Evolutionary conservation across 257 asterid genomes (phyloP).

Genomic region (Capsicum pubescens): DNA sequence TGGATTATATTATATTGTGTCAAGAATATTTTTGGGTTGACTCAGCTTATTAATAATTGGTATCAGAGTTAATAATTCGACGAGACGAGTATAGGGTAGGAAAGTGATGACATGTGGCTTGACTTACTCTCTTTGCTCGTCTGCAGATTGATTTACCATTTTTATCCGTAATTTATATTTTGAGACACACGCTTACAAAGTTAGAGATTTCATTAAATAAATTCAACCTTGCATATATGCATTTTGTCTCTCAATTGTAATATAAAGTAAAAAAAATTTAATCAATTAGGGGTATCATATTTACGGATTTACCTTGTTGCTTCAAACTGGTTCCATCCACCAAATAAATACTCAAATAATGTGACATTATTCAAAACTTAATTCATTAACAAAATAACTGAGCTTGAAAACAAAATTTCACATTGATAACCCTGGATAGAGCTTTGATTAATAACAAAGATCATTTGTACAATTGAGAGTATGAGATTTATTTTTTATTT

Average conservation of each 20-base stretch:
- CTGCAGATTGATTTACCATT: background rate
- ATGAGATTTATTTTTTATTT: background rate
- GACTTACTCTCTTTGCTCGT: background rate
- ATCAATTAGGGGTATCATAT: too few species aligned
- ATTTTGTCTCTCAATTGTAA: too few species aligned
- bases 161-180: too few species aligned
- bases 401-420: background rate
- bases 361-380: too few species aligned
- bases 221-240: too few species aligned
- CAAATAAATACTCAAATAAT: too few species aligned
- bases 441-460: background rate
- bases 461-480: background rate
- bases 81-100: background rate
- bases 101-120: background rate
- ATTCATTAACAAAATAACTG: too few species aligned
- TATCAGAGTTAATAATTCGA: background rate
- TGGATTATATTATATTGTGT: background rate
- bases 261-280: too few species aligned
- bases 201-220: too few species aligned
- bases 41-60: accelerated
- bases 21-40: background rate
- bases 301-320: too few species aligned
- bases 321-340: too few species aligned
- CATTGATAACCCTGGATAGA: background rate
- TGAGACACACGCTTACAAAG: too few species aligned